Conservation (phyloP, 345 rosid species). For the Salix viminalis region DNA sequence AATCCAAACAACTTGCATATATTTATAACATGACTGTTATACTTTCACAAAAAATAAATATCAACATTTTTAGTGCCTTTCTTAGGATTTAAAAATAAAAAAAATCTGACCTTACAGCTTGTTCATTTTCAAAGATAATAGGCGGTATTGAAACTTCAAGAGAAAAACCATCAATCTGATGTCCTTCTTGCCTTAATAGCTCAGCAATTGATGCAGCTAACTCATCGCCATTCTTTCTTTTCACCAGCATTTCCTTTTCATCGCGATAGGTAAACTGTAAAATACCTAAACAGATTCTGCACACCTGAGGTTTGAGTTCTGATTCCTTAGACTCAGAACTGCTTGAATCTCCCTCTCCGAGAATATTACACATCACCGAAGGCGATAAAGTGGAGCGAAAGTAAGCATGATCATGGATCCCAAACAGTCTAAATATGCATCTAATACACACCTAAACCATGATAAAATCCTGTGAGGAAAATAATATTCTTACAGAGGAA, state of each 20-base stretch:
- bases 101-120: conserved; percentile 49
- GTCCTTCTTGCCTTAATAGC: conserved; percentile 53
- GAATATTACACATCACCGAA: not conserved
- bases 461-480: not conserved
- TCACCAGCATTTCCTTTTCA: conserved; percentile 36
- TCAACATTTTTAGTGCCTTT: not conserved
- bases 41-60: not conserved
- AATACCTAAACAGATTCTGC: conserved; percentile 72
- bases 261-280: conserved; percentile 54
- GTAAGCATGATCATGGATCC: conserved; percentile 32
- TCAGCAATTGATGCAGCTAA: conserved; percentile 49
- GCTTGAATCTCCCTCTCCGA: not conserved
- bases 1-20: not conserved
- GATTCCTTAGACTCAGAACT: conserved; percentile 3
- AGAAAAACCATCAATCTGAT: conserved; percentile 59
- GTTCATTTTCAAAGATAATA: conserved; percentile 48
- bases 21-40: no score
- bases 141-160: conserved; percentile 72
- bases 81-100: not conserved
- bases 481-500: not conserved
- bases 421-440: conserved; percentile 67
- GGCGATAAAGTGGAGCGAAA: conserved; percentile 27
- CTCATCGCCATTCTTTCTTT: conserved; percentile 32
- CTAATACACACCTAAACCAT: conserved; percentile 60
- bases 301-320: conserved; percentile 37